Percentiles rank a stretch among this genome's conserved stretches.
phyloP scores from a whole-genome alignment of 352 stramenopile genomes.

The Phytophthora ohioensis region DNA sequence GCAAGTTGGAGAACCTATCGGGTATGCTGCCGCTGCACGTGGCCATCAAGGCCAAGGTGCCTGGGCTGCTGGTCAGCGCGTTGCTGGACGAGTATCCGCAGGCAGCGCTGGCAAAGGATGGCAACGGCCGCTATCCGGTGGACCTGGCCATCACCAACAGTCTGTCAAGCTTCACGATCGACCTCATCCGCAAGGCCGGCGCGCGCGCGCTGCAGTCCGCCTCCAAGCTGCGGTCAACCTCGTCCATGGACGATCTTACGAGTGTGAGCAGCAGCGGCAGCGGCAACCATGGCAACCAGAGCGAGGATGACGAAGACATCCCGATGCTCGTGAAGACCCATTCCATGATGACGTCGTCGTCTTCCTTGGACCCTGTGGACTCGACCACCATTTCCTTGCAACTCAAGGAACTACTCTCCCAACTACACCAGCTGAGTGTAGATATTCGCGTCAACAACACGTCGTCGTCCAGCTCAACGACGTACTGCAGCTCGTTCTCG shows the following conservation, averaged over 20 bases:
- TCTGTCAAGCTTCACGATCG: conserved; percentile 75
- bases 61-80: conserved; percentile 63
- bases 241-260: conserved; percentile 45
- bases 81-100: conserved; percentile 57
- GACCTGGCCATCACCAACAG: conserved; percentile 69
- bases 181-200: conserved; percentile 73
- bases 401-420: conserved; percentile 73
- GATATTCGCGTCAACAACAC: conserved; percentile 69
- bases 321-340: conserved; percentile 55
- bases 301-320: conserved; percentile 37
- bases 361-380: conserved; percentile 53
- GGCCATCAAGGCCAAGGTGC: conserved; percentile 75
- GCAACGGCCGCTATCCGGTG: conserved; percentile 61
- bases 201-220: conserved; percentile 45
- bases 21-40: conserved; percentile 86
- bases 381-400: conserved; percentile 70
- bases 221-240: conserved; percentile 41
- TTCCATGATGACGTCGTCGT: conserved; percentile 58
- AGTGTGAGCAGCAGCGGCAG: conserved; percentile 37
- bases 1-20: conserved; percentile 74
- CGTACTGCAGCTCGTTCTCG: conserved; percentile 81
- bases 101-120: conserved; percentile 64
- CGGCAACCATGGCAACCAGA: conserved; percentile 33
- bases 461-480: conserved; percentile 53
- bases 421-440: conserved; percentile 76